These are phyloP conservation scores for Cercospora zeina DNA, from an alignment of 2,329 filamentous ascomycete genomes.

Conservation along the genomic window DNA sequence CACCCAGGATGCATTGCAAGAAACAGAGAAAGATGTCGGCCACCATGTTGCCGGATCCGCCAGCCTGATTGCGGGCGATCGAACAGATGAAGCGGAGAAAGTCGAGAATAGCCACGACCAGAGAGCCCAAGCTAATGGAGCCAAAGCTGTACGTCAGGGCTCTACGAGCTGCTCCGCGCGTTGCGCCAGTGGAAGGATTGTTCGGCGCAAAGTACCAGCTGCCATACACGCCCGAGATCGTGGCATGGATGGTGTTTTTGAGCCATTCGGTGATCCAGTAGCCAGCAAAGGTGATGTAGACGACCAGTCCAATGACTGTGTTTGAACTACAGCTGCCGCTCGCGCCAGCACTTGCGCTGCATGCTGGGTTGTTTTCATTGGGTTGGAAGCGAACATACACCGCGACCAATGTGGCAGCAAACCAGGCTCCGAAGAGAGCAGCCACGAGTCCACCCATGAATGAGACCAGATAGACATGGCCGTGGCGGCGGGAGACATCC, in stretches of 20 bases:
- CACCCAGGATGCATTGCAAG: conserved; percentile 70
- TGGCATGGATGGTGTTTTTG: conserved; percentile 90
- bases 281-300: conserved; percentile 84
- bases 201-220: conserved; percentile 83
- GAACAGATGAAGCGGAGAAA: conserved; percentile 79
- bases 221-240: conserved; percentile 83
- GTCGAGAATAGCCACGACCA: conserved; percentile 85
- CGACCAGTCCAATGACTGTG: conserved; percentile 80
- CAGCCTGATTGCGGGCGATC: conserved; percentile 67
- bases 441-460: conserved; percentile 77
- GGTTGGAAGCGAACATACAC: conserved; percentile 85
- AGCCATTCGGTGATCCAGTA: conserved; percentile 95
- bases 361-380: conserved; percentile 55
- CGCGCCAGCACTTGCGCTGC: conserved; percentile 52
- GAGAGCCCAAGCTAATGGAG: conserved; percentile 80
- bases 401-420: conserved; percentile 78
- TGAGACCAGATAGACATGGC: conserved; percentile 84
- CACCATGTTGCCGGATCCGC: conserved; percentile 67
- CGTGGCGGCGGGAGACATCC: conserved; percentile 78
- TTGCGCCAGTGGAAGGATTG: conserved; percentile 73
- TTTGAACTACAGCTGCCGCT: conserved; percentile 65
- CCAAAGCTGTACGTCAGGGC: conserved; percentile 90
- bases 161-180: conserved; percentile 77
- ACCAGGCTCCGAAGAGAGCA: conserved; percentile 79
- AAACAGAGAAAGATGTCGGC: conserved; percentile 69